These are phyloP conservation scores for Colletotrichum sp. DNA, from an alignment of 2,329 filamentous ascomycete species.

Conservation along the genomic window DNA sequence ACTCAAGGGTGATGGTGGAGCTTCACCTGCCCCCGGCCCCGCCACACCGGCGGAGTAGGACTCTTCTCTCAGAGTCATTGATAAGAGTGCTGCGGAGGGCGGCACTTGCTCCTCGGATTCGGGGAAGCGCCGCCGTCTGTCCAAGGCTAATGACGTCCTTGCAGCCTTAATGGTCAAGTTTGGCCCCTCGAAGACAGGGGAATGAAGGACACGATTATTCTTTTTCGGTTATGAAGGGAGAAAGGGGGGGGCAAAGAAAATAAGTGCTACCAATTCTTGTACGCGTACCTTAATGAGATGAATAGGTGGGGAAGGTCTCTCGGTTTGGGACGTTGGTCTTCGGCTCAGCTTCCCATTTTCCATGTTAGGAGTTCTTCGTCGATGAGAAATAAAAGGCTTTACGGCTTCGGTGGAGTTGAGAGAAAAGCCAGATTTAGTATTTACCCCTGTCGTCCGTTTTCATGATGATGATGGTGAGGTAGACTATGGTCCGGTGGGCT, in stretches of 20 bases:
- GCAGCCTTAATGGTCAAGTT: conserved; percentile 17
- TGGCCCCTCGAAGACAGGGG: conserved; percentile 3
- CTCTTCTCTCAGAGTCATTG: conserved; percentile 13
- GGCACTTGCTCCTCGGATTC: not conserved
- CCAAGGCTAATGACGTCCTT: conserved; percentile 14
- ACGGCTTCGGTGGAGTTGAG: conserved; percentile 1
- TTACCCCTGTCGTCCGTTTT: not conserved
- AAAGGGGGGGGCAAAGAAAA: conserved; percentile 11
- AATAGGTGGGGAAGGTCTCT: conserved; percentile 1
- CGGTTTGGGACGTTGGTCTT: not conserved
- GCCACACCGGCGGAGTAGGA: conserved; percentile 49
- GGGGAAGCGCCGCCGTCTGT: not conserved
- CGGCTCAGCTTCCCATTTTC: not conserved
- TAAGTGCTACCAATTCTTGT: conserved; percentile 25
- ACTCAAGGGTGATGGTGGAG: conserved; percentile 63
- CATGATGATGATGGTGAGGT: not conserved
- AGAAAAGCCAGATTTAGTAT: not conserved
- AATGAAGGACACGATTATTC: conserved; percentile 16
- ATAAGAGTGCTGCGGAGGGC: conserved; percentile 3
- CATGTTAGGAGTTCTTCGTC: conserved; percentile 15
- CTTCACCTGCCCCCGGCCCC: conserved; percentile 57
- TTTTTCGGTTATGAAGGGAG: conserved; percentile 15
- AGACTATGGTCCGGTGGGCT: not conserved
- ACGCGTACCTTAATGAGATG: conserved; percentile 25
- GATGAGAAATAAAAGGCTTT: conserved; percentile 15